Evolutionary conservation across 306 rosid genomes (phyloP), one percentile per base, ranked within the genome.

Genomic region (Trifolium dubium): DNA sequence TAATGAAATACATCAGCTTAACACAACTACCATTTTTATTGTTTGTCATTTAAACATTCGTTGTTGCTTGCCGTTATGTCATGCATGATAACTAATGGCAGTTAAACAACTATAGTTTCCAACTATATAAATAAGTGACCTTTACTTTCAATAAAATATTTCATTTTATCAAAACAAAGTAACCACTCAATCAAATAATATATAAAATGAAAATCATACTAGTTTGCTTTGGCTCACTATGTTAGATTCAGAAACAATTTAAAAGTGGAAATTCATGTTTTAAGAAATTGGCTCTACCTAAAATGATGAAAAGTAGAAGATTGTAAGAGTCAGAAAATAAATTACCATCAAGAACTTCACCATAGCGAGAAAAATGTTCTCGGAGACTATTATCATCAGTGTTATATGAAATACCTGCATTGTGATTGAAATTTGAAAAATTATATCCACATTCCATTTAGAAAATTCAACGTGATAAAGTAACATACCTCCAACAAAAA

Each of bases 291-390:
- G 34, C n/a, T 44, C 39, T 32, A 29, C 44, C 35, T 18, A 23
- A 41, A 73, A 77, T 7, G 64, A 71, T 53, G 56, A 72, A 77
- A 73, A 69, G 37, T 34, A 64, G 79, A 12, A 61, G 44, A 77
- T 32, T 32, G 40, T 11, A 15, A 7, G 1, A 54, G 41, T 29
- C 34, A 28, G 43, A 64, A 67, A 15, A 76, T 75, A 60, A 59
- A 71, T 7, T 78, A 82, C 88, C 88, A 7, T 85, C 84, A 82
- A 85, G 0, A 55, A 85, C 78, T 75, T 85, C 86, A 43, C 88
- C 88, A 34, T 82, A 85, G 54, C 73, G 82, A 68, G 78, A 58
- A 76, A 85, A 85, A 59, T 83, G 69, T 37, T 85, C 86, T 30
- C 78, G 83, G 65, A 85, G 73, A 76, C 88, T 37, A 59, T 18